Percentiles rank a stretch among this genome's conserved stretches.
These are phyloP conservation scores for Calamus simplicifolius DNA, from an alignment of 176 grass and related monocot genomes.

Conservation along the genomic window DNA sequence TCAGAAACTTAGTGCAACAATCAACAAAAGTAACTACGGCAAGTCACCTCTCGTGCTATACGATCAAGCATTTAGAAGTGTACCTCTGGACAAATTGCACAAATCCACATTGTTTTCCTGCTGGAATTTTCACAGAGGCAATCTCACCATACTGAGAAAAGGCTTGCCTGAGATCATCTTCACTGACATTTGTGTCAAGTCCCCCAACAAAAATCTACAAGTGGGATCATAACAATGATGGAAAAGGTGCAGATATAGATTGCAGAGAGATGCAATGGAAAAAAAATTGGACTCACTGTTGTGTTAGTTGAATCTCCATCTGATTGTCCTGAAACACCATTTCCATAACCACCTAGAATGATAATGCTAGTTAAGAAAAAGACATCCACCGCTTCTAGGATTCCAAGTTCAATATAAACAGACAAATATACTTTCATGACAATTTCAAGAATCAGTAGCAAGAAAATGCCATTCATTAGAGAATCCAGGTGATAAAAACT, in stretches of 20 bases:
- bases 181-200: slow-evolving; percentile 76
- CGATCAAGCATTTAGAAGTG: neutral
- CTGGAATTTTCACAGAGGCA: slow-evolving; percentile 86
- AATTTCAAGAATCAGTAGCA: too few relatives aligned
- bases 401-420: too few relatives aligned
- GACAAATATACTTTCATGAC: too few relatives aligned
- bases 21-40: too few relatives aligned
- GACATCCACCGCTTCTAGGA: neutral
- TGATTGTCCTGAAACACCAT: slow-evolving; percentile 45
- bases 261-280: slow-evolving; percentile 10
- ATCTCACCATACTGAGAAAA: slow-evolving; percentile 88
- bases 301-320: slow-evolving; percentile 88
- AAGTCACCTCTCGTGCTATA: too few relatives aligned
- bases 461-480: too few relatives aligned
- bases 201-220: slow-evolving; percentile 94
- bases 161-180: slow-evolving; percentile 74
- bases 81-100: slow-evolving; percentile 94
- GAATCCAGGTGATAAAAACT: too few relatives aligned
- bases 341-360: slow-evolving; percentile 62
- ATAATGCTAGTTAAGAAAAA: slow-evolving; percentile 7
- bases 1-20: too few relatives aligned
- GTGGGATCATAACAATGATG: slow-evolving; percentile 12
- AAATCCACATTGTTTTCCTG: slow-evolving; percentile 88
- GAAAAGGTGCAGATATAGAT: slow-evolving; percentile 9
- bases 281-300: slow-evolving; percentile 47